Evolutionary conservation across 352 stramenopile species (phyloP), one percentile per base, ranked within the genome.

Genomic region (Halophytophthora batemanensis): DNA sequence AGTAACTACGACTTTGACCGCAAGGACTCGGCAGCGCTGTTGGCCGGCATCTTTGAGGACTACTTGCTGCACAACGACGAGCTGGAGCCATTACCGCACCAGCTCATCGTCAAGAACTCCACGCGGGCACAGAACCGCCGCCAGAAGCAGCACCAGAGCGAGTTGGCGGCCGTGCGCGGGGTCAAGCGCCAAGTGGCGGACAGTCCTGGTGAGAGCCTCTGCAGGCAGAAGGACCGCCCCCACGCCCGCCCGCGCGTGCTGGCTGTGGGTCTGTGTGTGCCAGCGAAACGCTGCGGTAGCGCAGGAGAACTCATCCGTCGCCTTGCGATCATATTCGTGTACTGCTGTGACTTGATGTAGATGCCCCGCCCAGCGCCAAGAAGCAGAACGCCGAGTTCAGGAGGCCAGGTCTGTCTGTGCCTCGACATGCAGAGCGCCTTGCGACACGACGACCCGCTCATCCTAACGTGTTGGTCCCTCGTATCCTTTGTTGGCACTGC

Each of bases 1-100:
- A 51, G 39, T 48, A 83, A 83, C 56, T 83, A 64, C 56, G 72
- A 80, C 28, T 83, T 83, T 43, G 73, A 83, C 45, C 69, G 73
- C 37, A 76, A 76, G 37, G 72, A 83, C 59, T 68, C 66, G 3
- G 59, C 72, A 15, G 69, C 68, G 47, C 64, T 77, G 39, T 50
- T 83, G 18, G 66, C 63, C 4, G 57, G 56, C 14, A 77, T 83
- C 47, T 74, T 83, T 40, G 72, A 83, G 44, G 69, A 72, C 56
- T 83, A 83, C 35, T 38, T 83, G 18, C 25, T 77, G 51, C 69
- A 80, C 50, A 78, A 72, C 61, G 66, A 74, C 45, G 49, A 49
- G 15, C 22, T 82, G 28, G 53, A 79, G 34, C 64, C 68, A 18
- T 57, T 82, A 22, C 72, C 72, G 2, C 72, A 82, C 45, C 72